These are phyloP conservation scores for Solanum chaucha DNA, from an alignment of 257 asterid species.

Conservation along the genomic window DNA sequence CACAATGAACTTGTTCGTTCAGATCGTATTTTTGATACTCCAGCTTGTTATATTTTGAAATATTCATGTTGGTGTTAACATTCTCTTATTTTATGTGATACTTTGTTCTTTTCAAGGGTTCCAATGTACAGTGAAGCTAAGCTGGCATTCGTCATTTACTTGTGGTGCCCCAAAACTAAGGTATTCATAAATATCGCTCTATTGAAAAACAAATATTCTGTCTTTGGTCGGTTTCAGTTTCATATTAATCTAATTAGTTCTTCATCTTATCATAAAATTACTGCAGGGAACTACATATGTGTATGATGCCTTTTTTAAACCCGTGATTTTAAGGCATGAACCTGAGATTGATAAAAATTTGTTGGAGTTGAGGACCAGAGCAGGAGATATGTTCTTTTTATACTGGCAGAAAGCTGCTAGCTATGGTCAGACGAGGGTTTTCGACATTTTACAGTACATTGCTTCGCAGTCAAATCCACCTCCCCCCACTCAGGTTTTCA, in stretches of 20 bases:
- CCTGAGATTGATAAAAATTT: slow-evolving; percentile 79
- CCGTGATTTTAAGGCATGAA: slow-evolving; percentile 75
- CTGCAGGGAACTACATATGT: slow-evolving; percentile 92
- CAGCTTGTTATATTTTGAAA: background rate
- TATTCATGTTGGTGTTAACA: background rate
- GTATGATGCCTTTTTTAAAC: slow-evolving; percentile 83
- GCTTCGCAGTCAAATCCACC: slow-evolving; percentile 70
- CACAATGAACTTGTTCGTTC: background rate
- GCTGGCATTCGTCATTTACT: slow-evolving; percentile 84
- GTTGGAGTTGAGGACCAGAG: slow-evolving; percentile 68
- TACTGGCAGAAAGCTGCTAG: slow-evolving; percentile 57
- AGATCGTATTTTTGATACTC: background rate
- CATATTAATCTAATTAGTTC: background rate
- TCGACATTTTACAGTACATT: slow-evolving; percentile 66
- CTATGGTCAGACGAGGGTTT: slow-evolving; percentile 75
- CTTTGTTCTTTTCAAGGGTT: slow-evolving; percentile 42
- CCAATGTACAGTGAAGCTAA: slow-evolving; percentile 98
- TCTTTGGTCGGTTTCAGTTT: background rate
- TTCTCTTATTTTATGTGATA: background rate
- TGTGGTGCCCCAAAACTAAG: slow-evolving; percentile 96
- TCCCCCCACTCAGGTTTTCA: slow-evolving; percentile 57
- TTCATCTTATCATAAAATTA: slow-evolving; percentile 4
- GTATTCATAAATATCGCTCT: slow-evolving; percentile 19
- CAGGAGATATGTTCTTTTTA: slow-evolving; percentile 59
- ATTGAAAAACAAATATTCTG: background rate